Evolutionary conservation across 352 stramenopile species (phyloP), one percentile per base, ranked within the genome.

Genomic region (Plasmopara muralis): DNA sequence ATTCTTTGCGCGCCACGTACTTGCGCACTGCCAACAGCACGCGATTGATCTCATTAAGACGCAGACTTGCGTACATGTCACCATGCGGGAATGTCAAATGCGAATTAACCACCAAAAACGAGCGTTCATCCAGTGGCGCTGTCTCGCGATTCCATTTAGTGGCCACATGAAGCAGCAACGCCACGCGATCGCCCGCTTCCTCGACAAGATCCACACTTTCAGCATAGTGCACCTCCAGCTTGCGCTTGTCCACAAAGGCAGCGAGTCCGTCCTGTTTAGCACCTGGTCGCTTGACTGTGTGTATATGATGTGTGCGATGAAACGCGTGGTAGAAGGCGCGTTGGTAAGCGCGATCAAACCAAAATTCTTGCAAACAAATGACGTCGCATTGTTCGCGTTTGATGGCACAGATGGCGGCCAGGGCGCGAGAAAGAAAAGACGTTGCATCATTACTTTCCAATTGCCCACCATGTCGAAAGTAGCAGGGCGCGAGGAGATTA

Each of bases 281-380:
- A 14, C 68, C 68, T 18, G 83, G 83, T 14, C 83, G 68, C 59
- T 93, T 89, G 58, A 71, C 66, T 9, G 73, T 75, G 62, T 93
- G 81, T 39, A 91, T 56, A 53, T 81, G 84, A 44, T 91, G 80
- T 25, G 77, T 76, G 9, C 60, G 41, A 30, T 74, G 63, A 59
- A 91, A 89, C 25, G 74, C 77, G 18, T 61, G 53, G 9, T 71
- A 75, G 60, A 91, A 91, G 10, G 65, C 67, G 41, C 61, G 53
- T 50, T 90, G 72, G 70, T 93, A 93, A 71, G 79, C 69, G 60
- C 63, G 72, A 39, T 89, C 54, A 64, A 91, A 93, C 78, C 80
- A 93, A 57, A 83, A 90, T 65, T 93, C 83, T 50, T 93, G 83
- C 28, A 93, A 68, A 61, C 83, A 93, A 31, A 93, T 67, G 48